phyloP scores from a whole-genome alignment of 192 early-diverging fungal species.

The Backusella liffmaniae region DNA sequence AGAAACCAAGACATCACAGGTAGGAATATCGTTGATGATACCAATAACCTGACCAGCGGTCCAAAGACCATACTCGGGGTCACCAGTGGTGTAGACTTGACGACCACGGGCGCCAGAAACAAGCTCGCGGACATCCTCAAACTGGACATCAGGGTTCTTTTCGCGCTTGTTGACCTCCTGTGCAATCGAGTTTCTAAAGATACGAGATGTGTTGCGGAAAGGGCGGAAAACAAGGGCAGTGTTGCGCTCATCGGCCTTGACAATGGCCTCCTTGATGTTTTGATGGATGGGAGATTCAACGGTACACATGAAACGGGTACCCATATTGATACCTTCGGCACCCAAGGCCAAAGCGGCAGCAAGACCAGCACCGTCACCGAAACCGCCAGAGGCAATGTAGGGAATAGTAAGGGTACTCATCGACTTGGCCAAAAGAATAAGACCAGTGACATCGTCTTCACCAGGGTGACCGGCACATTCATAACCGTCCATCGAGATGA shows the following conservation, averaged over 20 bases:
- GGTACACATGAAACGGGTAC: constrained; percentile 86
- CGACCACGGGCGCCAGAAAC: constrained; percentile 64
- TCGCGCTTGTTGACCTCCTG: constrained; percentile 69
- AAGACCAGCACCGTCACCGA: constrained; percentile 77
- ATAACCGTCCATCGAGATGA: constrained; percentile 79
- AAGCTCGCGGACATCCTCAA: constrained; percentile 66
- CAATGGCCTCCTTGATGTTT: constrained; percentile 74
- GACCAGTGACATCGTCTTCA: constrained; percentile 74
- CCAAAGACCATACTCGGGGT: constrained; percentile 59
- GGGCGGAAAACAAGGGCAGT: constrained; percentile 73
- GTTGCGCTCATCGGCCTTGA: constrained; percentile 61
- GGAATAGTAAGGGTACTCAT: constrained; percentile 66
- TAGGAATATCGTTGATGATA: constrained; percentile 77
- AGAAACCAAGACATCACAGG: constrained; percentile 60
- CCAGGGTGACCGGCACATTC: constrained; percentile 87
- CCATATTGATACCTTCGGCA: constrained; percentile 75
- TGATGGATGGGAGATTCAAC: constrained; percentile 70
- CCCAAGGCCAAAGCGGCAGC: constrained; percentile 59
- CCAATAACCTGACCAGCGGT: constrained; percentile 70
- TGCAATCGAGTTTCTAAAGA: constrained; percentile 71
- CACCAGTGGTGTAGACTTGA: constrained; percentile 55
- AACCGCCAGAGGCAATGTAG: constrained; percentile 75
- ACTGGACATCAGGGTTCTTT: constrained; percentile 60
- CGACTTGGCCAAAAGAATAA: constrained; percentile 74
- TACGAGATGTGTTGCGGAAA: constrained; percentile 76